A percentile compares a stretch with the other conserved stretches of the same genome.
Conservation (phyloP, 768 basidiomycete species). For the Mycena rebaudengoi region DNA sequence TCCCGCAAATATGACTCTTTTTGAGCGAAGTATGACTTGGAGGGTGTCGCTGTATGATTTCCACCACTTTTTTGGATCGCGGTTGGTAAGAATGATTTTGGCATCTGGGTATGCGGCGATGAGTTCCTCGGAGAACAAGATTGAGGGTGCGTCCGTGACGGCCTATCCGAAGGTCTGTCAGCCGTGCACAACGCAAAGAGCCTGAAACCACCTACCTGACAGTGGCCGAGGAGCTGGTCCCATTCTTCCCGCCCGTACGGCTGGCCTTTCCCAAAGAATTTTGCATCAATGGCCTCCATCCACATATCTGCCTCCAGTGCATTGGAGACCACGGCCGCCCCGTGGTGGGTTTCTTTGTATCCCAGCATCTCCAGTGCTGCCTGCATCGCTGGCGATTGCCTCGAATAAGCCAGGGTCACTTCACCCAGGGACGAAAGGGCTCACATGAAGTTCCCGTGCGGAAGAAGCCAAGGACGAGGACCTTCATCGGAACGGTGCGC, state of each 20-base stretch:
- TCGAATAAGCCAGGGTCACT: too few relatives aligned
- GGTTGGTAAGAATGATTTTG: constrained; percentile 6
- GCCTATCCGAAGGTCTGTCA: not conserved
- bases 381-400: too few relatives aligned
- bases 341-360: too few relatives aligned
- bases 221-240: too few relatives aligned
- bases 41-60: constrained; percentile 1
- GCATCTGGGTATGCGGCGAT: too few relatives aligned
- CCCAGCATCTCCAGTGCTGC: too few relatives aligned
- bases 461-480: constrained; percentile 10
- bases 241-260: constrained; percentile 1
- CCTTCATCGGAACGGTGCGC: constrained; percentile 11
- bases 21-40: not conserved
- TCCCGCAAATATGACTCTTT: too few relatives aligned
- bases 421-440: too few relatives aligned
- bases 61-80: constrained; percentile 5
- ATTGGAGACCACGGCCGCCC: too few relatives aligned
- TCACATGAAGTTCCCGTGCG: constrained; percentile 17
- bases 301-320: too few relatives aligned
- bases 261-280: not conserved
- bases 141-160: not conserved
- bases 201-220: not conserved
- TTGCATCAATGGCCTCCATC: too few relatives aligned
- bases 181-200: not conserved
- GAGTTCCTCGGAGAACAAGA: constrained; percentile 1